Evolutionary conservation across 805 yeast genomes (phyloP), one percentile per base, ranked within the genome.

Genomic region (Wickerhamiella sorbophila): DNA sequence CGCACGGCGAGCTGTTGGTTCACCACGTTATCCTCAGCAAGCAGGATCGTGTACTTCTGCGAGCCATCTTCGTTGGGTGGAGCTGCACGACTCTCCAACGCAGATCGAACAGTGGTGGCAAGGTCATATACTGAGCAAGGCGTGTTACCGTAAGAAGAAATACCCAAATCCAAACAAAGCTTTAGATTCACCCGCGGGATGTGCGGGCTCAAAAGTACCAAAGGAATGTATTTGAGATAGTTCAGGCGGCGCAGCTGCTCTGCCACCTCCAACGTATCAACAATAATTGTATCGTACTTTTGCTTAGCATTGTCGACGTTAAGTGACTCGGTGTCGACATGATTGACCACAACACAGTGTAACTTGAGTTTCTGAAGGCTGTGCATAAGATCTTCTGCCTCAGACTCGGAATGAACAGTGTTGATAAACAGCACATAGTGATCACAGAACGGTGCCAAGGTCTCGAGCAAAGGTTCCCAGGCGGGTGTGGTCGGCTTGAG

Each of bases 1-100:
- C 85, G 69, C 5, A 82, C 93, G 0, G 94, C 94, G 48, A 84
- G 69, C 57, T 83, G 84, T 60, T 83, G 94, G 59, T 84, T 84
- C 32, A 84, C 91, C 50, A 82, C 65, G 53, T 85, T 84, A 61
- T 84, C 94, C 60, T 84, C 94, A 0, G 94, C 94, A 27, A 84
- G 70, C 48, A 84, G 64, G 29, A 84, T 77, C 51, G 74, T 75
- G 66, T 76, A 84, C 40, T 80, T 74, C 46, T 73, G 73, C 16
- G 84, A 77, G 22, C 84, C 88, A 54, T 83, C 91, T 17, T 80
- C 72, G 57, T 79, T 80, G 38, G 79, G 74, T 27, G 91, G 82
- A 17, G 84, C 80, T 0, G 85, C 77, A 46, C 91, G 70, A 12
- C 85, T 76, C 56, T 84, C 94, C 44, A 84, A 63, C 0, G 94